These are phyloP conservation scores for Astrocystis sublimbata DNA, from an alignment of 495 filamentous ascomycete species.

Conservation along the genomic window DNA sequence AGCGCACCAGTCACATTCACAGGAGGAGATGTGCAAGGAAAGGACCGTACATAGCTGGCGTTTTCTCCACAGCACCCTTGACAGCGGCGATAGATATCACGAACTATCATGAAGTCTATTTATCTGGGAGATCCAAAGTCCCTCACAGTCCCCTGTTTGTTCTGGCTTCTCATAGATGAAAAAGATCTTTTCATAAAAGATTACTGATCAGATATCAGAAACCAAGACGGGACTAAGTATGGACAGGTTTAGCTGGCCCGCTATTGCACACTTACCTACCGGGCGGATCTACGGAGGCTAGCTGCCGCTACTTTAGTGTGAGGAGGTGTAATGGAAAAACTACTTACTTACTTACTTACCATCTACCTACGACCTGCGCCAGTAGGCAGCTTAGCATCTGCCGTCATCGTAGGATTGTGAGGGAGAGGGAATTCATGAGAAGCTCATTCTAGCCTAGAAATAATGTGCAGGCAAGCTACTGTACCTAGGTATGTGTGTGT, in stretches of 20 bases:
- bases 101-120: background rate
- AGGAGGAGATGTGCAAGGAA: background rate
- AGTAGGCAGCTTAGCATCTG: no score
- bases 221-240: no score
- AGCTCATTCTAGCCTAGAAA: no score
- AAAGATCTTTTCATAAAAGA: background rate
- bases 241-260: no score
- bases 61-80: constrained; percentile 2
- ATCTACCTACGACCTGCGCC: no score
- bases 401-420: no score
- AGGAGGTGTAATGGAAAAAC: background rate
- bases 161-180: background rate
- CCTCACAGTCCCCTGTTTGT: background rate
- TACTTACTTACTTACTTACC: no score
- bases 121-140: background rate
- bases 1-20: background rate
- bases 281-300: background rate
- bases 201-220: background rate
- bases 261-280: no score
- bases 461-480: background rate
- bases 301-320: background rate
- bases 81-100: background rate
- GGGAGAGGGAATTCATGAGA: no score
- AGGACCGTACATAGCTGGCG: constrained; percentile 4
- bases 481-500: background rate